A percentile compares a stretch with the other conserved stretches of the same genome.
phyloP scores from a whole-genome alignment of 1,139 yeast genomes.

The Taphrina confusa region DNA sequence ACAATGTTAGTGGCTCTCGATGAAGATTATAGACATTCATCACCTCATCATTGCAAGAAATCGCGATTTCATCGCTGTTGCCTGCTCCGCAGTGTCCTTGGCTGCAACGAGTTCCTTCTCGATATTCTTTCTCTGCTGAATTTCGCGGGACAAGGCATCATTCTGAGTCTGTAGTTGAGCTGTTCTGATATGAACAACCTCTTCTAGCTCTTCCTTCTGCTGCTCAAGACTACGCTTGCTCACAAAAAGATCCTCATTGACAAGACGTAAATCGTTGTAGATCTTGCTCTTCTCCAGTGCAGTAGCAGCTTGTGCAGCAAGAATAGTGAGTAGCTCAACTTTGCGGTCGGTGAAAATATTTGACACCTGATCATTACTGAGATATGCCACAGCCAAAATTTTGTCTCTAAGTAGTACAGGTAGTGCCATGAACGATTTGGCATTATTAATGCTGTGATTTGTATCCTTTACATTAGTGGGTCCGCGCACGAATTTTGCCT shows the following conservation, averaged over 20 bases:
- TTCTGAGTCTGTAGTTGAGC: constrained; percentile 18
- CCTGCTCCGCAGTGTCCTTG: constrained; percentile 41
- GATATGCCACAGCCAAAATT: constrained; percentile 39
- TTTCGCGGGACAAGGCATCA: constrained; percentile 2
- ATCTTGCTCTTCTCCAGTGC: constrained; percentile 39
- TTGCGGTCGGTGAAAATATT: constrained; percentile 25
- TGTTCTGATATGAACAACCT: constrained; percentile 18
- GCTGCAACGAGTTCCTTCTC: constrained; percentile 45
- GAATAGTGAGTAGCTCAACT: constrained; percentile 38
- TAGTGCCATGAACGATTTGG: constrained; percentile 30
- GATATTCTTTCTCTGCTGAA: constrained; percentile 37
- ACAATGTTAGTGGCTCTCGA: constrained; percentile 56
- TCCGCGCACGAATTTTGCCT: constrained; percentile 22
- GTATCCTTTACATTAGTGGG: constrained; percentile 35
- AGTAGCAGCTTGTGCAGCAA: constrained; percentile 40
- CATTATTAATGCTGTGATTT: not conserved
- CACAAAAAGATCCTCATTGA: constrained; percentile 12
- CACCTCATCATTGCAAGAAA: constrained; percentile 61
- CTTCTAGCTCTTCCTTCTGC: constrained; percentile 15
- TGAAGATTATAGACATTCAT: too few species aligned
- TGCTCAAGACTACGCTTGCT: constrained; percentile 5
- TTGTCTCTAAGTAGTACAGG: constrained; percentile 18
- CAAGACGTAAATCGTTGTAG: constrained; percentile 8
- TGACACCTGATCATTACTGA: constrained; percentile 39
- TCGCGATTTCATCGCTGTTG: constrained; percentile 62